Conservation (phyloP, 345 rosid species). For the Hevea brasiliensis region DNA sequence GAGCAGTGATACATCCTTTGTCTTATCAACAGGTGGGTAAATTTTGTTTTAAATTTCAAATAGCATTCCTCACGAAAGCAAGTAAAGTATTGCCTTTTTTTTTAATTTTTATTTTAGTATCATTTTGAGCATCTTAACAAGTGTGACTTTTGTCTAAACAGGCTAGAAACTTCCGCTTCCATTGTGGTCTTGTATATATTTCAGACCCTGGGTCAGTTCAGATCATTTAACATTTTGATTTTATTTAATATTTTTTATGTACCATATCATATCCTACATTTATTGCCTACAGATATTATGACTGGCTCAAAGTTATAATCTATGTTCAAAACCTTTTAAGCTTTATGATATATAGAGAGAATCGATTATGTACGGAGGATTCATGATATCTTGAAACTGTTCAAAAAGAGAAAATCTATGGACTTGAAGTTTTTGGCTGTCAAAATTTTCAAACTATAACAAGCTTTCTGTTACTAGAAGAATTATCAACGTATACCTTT, state of each 20-base stretch:
- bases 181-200: constrained; percentile 87
- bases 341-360: not conserved
- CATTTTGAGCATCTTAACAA: not conserved
- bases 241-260: not conserved
- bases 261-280: not conserved
- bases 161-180: constrained; percentile 92
- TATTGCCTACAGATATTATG: not conserved
- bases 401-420: too few species aligned
- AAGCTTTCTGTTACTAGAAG: not conserved
- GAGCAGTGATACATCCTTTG: constrained; percentile 86
- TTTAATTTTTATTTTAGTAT: not conserved
- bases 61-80: not conserved
- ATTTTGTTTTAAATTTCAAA: not conserved
- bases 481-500: not conserved
- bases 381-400: too few species aligned
- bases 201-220: constrained; percentile 83
- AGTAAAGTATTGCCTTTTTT: not conserved
- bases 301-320: not conserved
- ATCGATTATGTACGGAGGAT: not conserved
- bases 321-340: not conserved
- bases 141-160: constrained; percentile 36
- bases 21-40: constrained; percentile 89
- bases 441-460: not conserved
- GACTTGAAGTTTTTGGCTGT: not conserved
- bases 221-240: not conserved